These are phyloP conservation scores for Dactylellina sp. DNA, from an alignment of 2,329 filamentous ascomycete species.

Conservation along the genomic window DNA sequence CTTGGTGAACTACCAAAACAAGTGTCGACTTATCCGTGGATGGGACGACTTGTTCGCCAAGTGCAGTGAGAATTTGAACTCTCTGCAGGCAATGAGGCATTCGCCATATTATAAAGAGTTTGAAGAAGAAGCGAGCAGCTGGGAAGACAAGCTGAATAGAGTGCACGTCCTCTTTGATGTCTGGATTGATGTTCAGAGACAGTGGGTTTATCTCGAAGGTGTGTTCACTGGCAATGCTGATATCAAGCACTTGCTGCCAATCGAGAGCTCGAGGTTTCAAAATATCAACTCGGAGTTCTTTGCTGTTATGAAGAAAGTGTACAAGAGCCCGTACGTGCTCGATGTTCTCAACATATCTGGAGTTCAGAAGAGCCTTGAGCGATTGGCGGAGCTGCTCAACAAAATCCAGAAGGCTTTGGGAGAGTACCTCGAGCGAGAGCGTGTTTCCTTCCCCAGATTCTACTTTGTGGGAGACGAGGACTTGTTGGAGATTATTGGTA, in stretches of 20 bases:
- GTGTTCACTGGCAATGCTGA: conserved; percentile 99
- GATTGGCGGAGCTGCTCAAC: conserved; percentile 94
- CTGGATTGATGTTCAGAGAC: conserved; percentile 99
- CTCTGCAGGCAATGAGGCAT: conserved; percentile 97
- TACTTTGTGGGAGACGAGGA: conserved; percentile 99
- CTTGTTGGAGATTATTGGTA: conserved; percentile 97
- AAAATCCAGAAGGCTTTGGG: conserved; percentile 99
- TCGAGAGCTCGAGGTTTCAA: conserved; percentile 95
- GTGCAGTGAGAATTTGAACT: conserved; percentile 97
- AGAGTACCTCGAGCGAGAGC: conserved; percentile 97
- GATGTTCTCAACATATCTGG: conserved; percentile 96
- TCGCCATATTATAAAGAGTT: conserved; percentile 99
- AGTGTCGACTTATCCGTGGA: conserved; percentile 94
- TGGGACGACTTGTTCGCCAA: conserved; percentile 99
- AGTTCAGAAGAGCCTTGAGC: conserved; percentile 94
- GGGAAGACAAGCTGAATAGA: conserved; percentile 98
- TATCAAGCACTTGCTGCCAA: conserved; percentile 96
- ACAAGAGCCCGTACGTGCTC: conserved; percentile 93
- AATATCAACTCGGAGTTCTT: conserved; percentile 99
- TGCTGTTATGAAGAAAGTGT: conserved; percentile 99
- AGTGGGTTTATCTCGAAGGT: conserved; percentile 99
- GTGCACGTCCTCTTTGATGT: conserved; percentile 98
- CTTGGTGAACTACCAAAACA: conserved; percentile 96
- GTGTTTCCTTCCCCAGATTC: conserved; percentile 96
- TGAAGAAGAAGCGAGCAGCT: conserved; percentile 93